Conservation (phyloP, 2,329 filamentous ascomycete genomes). For the Claviceps quebecensis region DNA sequence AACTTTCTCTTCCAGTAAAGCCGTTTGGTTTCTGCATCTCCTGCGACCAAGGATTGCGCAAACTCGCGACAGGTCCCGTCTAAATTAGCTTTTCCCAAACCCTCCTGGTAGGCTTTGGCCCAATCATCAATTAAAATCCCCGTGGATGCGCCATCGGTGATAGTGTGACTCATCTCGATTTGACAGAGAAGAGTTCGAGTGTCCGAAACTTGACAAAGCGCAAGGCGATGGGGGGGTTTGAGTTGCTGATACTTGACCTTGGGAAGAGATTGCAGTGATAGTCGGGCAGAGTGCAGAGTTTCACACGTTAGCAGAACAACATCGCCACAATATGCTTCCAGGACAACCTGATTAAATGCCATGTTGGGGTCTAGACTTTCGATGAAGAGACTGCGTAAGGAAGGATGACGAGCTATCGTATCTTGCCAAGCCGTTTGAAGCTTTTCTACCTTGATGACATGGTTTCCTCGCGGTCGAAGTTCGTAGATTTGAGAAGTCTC, state of each 20-base stretch:
- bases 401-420: slow-evolving; percentile 5
- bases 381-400: slow-evolving; percentile 7
- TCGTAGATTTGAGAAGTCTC: slow-evolving; percentile 10
- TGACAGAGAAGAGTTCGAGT: slow-evolving; percentile 10
- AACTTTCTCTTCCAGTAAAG: slow-evolving; percentile 7
- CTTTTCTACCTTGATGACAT: neutral
- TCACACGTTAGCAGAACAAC: neutral
- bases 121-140: slow-evolving; percentile 5
- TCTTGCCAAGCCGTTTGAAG: slow-evolving; percentile 8
- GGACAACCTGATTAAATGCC: slow-evolving; percentile 5
- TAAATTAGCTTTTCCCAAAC: neutral
- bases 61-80: slow-evolving; percentile 4
- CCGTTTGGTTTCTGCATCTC: slow-evolving; percentile 1
- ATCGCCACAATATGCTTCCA: neutral
- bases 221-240: slow-evolving; percentile 1
- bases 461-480: slow-evolving; percentile 1
- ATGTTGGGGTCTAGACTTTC: neutral
- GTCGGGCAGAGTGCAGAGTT: neutral
- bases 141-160: slow-evolving; percentile 21
- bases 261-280: neutral
- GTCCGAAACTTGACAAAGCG: neutral
- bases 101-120: slow-evolving; percentile 2
- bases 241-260: slow-evolving; percentile 1
- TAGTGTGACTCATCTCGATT: slow-evolving; percentile 22
- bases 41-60: neutral